A percentile compares a stretch with the other conserved stretches of the same genome.
These are phyloP conservation scores for Kurtzmaniella quercitrusa DNA, from an alignment of 1,139 yeast genomes.

Conservation along the genomic window DNA sequence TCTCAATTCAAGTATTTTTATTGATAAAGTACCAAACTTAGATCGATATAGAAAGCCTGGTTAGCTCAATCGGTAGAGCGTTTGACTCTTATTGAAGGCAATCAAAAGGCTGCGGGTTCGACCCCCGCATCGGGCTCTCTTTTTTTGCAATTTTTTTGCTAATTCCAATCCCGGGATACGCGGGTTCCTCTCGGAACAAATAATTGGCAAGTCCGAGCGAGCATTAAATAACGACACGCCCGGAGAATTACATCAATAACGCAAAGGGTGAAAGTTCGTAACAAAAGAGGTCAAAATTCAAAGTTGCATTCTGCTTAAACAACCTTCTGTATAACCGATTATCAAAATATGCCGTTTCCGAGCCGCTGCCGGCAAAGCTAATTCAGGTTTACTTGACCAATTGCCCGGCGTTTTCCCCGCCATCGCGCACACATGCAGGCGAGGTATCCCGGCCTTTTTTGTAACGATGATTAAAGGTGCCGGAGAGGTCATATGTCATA, in stretches of 20 bases:
- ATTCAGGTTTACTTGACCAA: not conserved
- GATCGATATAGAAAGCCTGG: slow-evolving; percentile 9
- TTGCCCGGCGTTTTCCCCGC: slow-evolving; percentile 2
- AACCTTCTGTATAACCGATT: too few relatives aligned
- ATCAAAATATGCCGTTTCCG: not conserved
- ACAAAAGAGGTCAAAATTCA: too few relatives aligned
- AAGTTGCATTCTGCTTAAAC: too few relatives aligned
- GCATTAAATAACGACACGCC: not conserved
- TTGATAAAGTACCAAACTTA: not conserved
- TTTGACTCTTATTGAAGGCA: slow-evolving; percentile 12
- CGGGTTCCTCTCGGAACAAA: not conserved
- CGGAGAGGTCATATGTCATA: too few relatives aligned
- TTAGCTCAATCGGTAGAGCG: slow-evolving; percentile 17
- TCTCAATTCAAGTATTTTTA: too few relatives aligned
- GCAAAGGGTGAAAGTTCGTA: not conserved
- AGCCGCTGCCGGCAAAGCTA: not conserved
- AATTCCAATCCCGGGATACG: too few relatives aligned
- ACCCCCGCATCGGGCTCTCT: slow-evolving; percentile 21
- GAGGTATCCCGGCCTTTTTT: not conserved
- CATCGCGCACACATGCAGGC: not conserved
- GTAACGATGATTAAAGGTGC: not conserved
- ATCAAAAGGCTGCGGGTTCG: slow-evolving; percentile 23
- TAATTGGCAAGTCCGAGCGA: not conserved
- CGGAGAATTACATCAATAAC: not conserved
- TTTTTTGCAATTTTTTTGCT: slow-evolving; percentile 2